Base-by-base conservation (phyloP, 1,284 basidiomycete species). In the Microbotryum saponariae region DNA sequence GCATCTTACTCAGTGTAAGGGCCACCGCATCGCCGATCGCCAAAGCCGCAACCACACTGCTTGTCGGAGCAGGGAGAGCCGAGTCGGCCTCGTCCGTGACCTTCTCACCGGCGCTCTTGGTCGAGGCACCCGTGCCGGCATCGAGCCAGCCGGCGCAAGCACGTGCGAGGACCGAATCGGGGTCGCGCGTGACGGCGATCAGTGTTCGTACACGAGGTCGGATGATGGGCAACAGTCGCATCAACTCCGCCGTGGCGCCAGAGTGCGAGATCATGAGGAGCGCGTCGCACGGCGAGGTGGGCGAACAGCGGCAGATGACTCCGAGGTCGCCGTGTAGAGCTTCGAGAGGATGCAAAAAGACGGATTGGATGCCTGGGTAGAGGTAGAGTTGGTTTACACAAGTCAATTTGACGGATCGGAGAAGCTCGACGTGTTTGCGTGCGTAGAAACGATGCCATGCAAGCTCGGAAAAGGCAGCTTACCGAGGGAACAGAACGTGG, bases 301-400 rank as follows among this genome's bases (percentile, higher is more conserved):
- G 63, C 23, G 67, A 62, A 33, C 72, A 72, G n/a, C 72, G 71
- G 23, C 73, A 70, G 9, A 77, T 59, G 50, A 73, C 57, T 27
- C 77, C 77, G 20, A 78, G 71, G 57, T 77, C 77, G 53, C 77
- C 77, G 54, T 78, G 77, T 31, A 77, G 59, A 8, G 75, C 76
- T 57, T 75, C 75, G 23, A 73, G 68, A 0, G 77, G 76, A 58
- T 76, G 74, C 14, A 78, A 61, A 59, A 74, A 78, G 37, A 70
- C 69, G n/a, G 75, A 70, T 33, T 71, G 74, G 16, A 77, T 73
- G 23, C 76, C 76, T 64, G 63, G 20, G 14, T 7, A 42, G 8
- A 27, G 14, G 14, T 18, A 20, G 3, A 44, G 16, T 5, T 5
- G 20, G 25, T n/a, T 3, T 23, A 6, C 37, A 20, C 10, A 18